Evolutionary conservation across 495 filamentous ascomycete species (phyloP).

Genomic region (Podospora appendiculata): DNA sequence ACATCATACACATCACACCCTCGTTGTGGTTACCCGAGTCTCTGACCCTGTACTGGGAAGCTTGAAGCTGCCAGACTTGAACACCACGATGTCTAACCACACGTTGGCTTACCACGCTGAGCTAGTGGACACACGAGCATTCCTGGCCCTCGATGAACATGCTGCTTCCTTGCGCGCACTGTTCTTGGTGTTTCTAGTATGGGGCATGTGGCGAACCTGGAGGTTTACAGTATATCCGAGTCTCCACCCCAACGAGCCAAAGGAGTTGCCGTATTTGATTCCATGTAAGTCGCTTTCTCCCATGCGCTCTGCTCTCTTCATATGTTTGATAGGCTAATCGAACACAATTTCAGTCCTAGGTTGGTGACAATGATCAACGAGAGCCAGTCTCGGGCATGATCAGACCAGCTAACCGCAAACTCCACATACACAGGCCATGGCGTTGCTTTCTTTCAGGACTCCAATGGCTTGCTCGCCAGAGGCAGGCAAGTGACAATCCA

Average conservation of each 20-base stretch:
- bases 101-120: no score
- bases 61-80: no score
- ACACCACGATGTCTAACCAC: no score
- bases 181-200: not conserved
- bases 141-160: not conserved
- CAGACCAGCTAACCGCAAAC: not conserved
- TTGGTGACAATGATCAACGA: not conserved
- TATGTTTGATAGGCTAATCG: not conserved
- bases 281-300: slow-evolving; percentile 3
- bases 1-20: no score
- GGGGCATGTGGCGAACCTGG: slow-evolving; percentile 17
- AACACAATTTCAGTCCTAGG: not conserved
- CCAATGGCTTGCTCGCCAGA: slow-evolving; percentile 3
- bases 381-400: not conserved
- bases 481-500: not conserved
- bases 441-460: slow-evolving; percentile 3
- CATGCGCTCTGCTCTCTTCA: not conserved
- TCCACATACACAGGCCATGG: not conserved
- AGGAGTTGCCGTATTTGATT: slow-evolving; percentile 22
- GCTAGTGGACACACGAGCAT: no score
- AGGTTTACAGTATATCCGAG: slow-evolving; percentile 17
- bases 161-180: not conserved
- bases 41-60: no score
- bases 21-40: no score
- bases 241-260: slow-evolving; percentile 19